Evolutionary conservation across 225 moss, liverwort and hornwort genomes (phyloP), one percentile per base, ranked within the genome.

Genomic region (Polytrichum formosum): DNA sequence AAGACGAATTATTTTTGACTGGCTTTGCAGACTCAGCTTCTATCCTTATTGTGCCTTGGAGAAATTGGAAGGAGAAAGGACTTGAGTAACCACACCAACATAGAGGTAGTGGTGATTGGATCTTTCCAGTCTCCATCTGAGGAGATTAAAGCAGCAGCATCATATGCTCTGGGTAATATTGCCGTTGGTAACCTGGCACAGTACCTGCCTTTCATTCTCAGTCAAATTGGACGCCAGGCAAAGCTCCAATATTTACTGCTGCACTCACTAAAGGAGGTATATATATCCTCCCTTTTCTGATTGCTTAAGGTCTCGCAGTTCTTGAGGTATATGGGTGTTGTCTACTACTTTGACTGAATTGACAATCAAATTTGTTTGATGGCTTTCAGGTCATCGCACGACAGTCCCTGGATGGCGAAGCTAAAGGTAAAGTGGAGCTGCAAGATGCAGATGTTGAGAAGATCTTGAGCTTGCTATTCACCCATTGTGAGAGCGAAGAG

Each of bases 91-190:
- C 89, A 90, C 72, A 77, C 64, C 56, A 90, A 86, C 63, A 82
- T 90, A 75, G 81, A 90, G 81, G 81, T 31, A 70, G 89, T 90
- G 26, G 83, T 90, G 56, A 76, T 90, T 26, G 81, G 73, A 64
- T 90, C 89, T 19, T 90, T 90, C 61, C 85, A 90, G 72, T 90
- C 89, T 63, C 86, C 89, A 46, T 86, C 86, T 46, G 89, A 90
- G 71, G 89, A 90, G 67, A 86, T 90, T 68, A 90, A 90, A 73
- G 83, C 76, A 35, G 89, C 89, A 63, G 89, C 89, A 31, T 90
- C 89, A 35, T 90, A 83, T 72, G 83, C 89, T 73, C 76, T 90
- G 22, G 89, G 89, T 29, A 90, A 84, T 63, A 82, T 90, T 69
- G 89, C 89, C 54, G 83, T 90, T 28, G 86, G 89, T 46, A 90